A percentile compares a stretch with the other conserved stretches of the same genome.
These are phyloP conservation scores for Aspergillus sclerotialis DNA, from an alignment of 2,329 filamentous ascomycete species.

Conservation along the genomic window DNA sequence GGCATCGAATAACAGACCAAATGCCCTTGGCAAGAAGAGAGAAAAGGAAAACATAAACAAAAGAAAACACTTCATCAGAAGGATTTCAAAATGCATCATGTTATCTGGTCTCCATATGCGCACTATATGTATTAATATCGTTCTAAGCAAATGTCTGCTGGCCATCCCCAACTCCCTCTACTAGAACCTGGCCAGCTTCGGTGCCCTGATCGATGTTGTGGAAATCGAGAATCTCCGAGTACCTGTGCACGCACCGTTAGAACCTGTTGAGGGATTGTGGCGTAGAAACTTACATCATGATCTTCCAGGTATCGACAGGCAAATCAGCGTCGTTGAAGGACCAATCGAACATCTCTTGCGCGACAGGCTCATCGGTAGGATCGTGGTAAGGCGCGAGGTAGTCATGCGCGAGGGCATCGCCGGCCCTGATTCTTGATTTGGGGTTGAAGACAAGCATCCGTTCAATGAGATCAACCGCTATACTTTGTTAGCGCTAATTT, in stretches of 20 bases:
- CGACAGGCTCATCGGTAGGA: constrained; percentile 88
- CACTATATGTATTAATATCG: constrained; percentile 6
- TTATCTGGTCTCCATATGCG: background rate
- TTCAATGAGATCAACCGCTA: constrained; percentile 89
- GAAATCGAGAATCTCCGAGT: constrained; percentile 97
- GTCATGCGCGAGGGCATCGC: constrained; percentile 78
- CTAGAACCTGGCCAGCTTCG: constrained; percentile 24
- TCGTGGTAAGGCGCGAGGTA: constrained; percentile 97
- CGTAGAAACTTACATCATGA: constrained; percentile 87
- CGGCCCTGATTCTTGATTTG: constrained; percentile 86
- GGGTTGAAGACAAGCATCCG: constrained; percentile 98
- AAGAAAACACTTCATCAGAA: no score
- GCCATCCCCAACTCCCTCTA: constrained; percentile 17
- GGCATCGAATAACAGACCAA: no score
- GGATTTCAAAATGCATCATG: no score
- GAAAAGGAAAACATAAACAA: no score
- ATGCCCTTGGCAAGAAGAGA: no score
- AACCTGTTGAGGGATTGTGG: constrained; percentile 2
- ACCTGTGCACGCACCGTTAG: constrained; percentile 51
- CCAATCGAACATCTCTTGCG: constrained; percentile 98
- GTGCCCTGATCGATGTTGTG: constrained; percentile 71
- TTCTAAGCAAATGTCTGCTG: constrained; percentile 21
- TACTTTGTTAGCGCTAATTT: constrained; percentile 7
- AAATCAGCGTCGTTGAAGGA: constrained; percentile 98
- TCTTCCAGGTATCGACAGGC: constrained; percentile 99